Percentiles rank a stretch among this genome's conserved stretches.
These are phyloP conservation scores for Austropuccinia psidii DNA, from an alignment of 1,284 basidiomycete genomes.

Conservation along the genomic window DNA sequence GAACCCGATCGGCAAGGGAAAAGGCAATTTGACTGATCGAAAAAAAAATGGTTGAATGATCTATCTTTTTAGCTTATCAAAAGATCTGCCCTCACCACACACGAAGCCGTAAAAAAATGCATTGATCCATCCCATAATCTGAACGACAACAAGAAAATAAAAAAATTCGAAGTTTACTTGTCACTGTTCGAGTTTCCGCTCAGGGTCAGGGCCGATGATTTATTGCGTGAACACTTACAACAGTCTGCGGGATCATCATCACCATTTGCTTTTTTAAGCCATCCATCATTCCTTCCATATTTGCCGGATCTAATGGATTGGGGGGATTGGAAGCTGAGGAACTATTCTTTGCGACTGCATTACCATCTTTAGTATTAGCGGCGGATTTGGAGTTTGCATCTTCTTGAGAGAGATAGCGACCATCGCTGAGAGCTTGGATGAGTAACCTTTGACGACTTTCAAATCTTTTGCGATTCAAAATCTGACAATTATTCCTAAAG, in stretches of 20 bases:
- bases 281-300: conserved; percentile 98
- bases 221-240: no score
- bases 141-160: background rate
- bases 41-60: background rate
- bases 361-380: conserved; percentile 54
- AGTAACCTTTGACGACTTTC: conserved; percentile 40
- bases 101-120: conserved; percentile 99
- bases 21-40: conserved; percentile 69
- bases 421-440: conserved; percentile 56
- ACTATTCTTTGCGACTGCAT: conserved; percentile 50
- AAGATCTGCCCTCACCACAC: conserved; percentile 52
- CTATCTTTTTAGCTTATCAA: background rate
- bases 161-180: no score
- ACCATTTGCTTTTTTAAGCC: conserved; percentile 94
- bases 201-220: no score
- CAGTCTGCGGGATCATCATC: conserved; percentile 47
- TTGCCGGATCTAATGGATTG: conserved; percentile 69
- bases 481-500: conserved; percentile 7
- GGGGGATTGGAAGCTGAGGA: conserved; percentile 46
- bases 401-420: background rate
- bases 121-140: conserved; percentile 99
- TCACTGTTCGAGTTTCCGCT: no score
- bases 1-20: conserved; percentile 92
- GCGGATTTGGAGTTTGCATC: conserved; percentile 53
- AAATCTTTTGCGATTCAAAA: conserved; percentile 37